These are phyloP conservation scores for Phialocephala sp. DNA, from an alignment of 2,329 filamentous ascomycete species.

Conservation along the genomic window DNA sequence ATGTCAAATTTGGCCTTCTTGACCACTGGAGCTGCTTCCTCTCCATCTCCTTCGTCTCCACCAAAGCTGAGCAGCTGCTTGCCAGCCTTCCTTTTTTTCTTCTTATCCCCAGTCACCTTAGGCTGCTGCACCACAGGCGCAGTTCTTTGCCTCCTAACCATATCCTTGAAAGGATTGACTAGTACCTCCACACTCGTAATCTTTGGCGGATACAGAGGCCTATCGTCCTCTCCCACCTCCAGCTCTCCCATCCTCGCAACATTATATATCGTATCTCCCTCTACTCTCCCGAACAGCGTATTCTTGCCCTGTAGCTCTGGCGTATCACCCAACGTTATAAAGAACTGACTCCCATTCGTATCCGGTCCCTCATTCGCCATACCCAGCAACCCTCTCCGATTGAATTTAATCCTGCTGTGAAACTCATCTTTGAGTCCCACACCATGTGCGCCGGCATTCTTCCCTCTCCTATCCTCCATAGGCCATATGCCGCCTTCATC, in stretches of 20 bases:
- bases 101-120: constrained; percentile 52
- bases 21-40: constrained; percentile 60
- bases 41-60: constrained; percentile 61
- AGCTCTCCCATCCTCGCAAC: constrained; percentile 90
- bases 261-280: constrained; percentile 95
- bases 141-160: constrained; percentile 71
- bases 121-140: constrained; percentile 53
- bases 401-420: constrained; percentile 91
- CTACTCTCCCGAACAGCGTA: constrained; percentile 90
- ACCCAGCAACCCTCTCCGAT: constrained; percentile 85
- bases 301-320: constrained; percentile 89
- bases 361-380: constrained; percentile 90
- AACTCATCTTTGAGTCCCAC: constrained; percentile 82
- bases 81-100: constrained; percentile 74
- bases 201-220: constrained; percentile 84
- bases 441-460: constrained; percentile 63
- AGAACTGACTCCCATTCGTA: constrained; percentile 96
- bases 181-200: constrained; percentile 77
- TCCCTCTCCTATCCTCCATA: constrained; percentile 67
- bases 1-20: constrained; percentile 84
- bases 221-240: constrained; percentile 81
- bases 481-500: constrained; percentile 49
- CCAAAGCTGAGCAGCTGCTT: constrained; percentile 83
- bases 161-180: constrained; percentile 82
- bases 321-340: constrained; percentile 86